Conservation (phyloP, 148 eudicot species). For the Beta vulgaris region DNA sequence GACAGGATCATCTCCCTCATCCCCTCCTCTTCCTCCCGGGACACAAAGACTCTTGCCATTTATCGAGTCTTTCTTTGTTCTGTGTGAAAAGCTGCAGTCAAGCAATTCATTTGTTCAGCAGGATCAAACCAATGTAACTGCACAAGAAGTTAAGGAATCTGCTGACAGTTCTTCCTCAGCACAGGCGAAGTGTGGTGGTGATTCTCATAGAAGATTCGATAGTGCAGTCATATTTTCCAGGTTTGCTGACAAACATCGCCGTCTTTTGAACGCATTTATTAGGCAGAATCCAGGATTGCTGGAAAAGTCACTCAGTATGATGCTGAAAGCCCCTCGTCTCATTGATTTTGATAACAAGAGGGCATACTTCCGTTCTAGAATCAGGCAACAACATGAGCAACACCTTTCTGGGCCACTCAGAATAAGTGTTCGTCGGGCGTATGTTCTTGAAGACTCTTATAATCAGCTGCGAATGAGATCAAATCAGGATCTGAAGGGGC, state of each 20-base stretch:
- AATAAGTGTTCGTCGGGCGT: constrained; percentile 89
- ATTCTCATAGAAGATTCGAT: constrained; percentile 54
- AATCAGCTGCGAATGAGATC: constrained; percentile 94
- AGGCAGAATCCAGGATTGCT: constrained; percentile 88
- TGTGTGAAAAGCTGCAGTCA: constrained; percentile 91
- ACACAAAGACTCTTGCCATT: constrained; percentile 89
- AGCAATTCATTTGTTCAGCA: constrained; percentile 52
- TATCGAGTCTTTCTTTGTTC: constrained; percentile 89
- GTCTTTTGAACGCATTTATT: constrained; percentile 91
- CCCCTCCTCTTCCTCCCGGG: constrained; percentile 93
- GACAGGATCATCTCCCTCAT: constrained; percentile 47
- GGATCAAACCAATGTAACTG: constrained; percentile 69
- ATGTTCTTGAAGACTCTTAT: constrained; percentile 94
- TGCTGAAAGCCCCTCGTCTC: constrained; percentile 85
- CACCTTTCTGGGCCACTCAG: constrained; percentile 90
- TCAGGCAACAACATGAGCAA: constrained; percentile 95
- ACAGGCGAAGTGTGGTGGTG: constrained; percentile 40
- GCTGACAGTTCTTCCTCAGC: constrained; percentile 42
- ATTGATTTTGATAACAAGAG: constrained; percentile 97
- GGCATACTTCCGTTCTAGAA: constrained; percentile 87
- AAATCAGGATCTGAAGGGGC: constrained; percentile 82
- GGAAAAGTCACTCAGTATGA: constrained; percentile 92
- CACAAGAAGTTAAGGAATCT: constrained; percentile 78
- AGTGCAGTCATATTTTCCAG: constrained; percentile 56
- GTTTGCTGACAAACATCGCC: constrained; percentile 91